These are phyloP conservation scores for Croton laevigatus DNA, from an alignment of 441 rosid species.

Conservation along the genomic window DNA sequence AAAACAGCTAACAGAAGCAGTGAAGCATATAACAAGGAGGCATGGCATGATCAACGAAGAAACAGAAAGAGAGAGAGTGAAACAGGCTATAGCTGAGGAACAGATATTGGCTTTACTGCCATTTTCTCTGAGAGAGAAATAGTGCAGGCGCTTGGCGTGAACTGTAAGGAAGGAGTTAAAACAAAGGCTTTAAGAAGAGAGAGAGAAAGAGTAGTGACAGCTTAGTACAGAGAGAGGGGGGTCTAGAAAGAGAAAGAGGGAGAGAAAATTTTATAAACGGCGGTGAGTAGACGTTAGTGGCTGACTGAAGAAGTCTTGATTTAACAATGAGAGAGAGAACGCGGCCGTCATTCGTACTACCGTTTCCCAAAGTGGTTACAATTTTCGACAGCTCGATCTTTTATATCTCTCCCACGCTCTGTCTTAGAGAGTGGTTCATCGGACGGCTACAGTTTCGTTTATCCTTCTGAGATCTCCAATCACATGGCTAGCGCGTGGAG, in stretches of 20 bases:
- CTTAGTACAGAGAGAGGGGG: slow-evolving; percentile 4
- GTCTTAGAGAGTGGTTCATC: background rate
- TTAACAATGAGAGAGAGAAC: slow-evolving; percentile 12
- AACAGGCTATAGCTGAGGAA: background rate
- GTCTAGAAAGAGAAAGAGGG: background rate
- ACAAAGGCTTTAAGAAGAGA: slow-evolving; percentile 54
- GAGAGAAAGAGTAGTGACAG: slow-evolving; percentile 23
- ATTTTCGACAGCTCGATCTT: slow-evolving; percentile 17
- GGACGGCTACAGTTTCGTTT: background rate
- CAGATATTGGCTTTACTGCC: background rate
- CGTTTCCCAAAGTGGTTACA: slow-evolving; percentile 41
- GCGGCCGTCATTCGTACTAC: slow-evolving; percentile 52
- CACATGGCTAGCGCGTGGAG: background rate
- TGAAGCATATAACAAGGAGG: background rate
- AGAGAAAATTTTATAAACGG: slow-evolving; percentile 36
- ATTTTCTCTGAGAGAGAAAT: slow-evolving; percentile 14
- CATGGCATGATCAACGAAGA: background rate
- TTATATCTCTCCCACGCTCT: background rate
- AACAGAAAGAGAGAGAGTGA: background rate
- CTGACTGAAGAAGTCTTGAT: background rate
- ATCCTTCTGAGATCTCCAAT: background rate
- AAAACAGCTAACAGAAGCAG: background rate
- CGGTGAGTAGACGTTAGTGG: slow-evolving; percentile 58
- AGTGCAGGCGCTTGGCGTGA: slow-evolving; percentile 84
- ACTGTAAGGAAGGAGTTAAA: slow-evolving; percentile 46